Percentiles rank a stretch among this genome's conserved stretches.
phyloP scores from a whole-genome alignment of 2,329 filamentous ascomycete species.

The Diplodia intermedia region DNA sequence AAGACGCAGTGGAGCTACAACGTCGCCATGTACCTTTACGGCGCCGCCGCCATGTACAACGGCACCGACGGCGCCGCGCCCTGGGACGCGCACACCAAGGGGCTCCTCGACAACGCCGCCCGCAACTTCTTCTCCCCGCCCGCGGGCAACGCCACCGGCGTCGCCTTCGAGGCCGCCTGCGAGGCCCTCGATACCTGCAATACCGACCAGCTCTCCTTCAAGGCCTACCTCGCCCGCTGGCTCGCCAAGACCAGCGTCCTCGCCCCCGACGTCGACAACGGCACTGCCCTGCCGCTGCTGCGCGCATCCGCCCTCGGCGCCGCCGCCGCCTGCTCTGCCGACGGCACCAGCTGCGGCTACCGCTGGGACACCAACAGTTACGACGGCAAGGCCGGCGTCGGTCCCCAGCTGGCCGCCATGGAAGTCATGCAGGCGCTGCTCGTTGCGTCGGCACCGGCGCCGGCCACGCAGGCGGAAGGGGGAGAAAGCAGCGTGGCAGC shows the following conservation, averaged over 20 bases:
- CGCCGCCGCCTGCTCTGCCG: conserved; percentile 60
- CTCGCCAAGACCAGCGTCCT: conserved; percentile 51
- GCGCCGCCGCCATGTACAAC: conserved; percentile 58
- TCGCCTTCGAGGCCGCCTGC: conserved; percentile 58
- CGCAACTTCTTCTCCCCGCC: conserved; percentile 61
- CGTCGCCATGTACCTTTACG: conserved; percentile 54
- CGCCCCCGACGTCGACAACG: conserved; percentile 45
- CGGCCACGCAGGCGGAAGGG: not conserved
- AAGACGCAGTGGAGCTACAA: conserved; percentile 58
- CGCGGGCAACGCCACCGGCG: conserved; percentile 57
- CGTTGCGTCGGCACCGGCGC: conserved; percentile 6
- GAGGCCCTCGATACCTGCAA: conserved; percentile 56
- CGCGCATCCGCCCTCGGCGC: conserved; percentile 62
- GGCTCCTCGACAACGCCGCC: conserved; percentile 62
- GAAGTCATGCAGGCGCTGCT: conserved; percentile 58
- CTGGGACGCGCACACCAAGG: conserved; percentile 64
- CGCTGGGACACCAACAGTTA: conserved; percentile 53
- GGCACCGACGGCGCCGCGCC: conserved; percentile 59
- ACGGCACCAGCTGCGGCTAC: conserved; percentile 56
- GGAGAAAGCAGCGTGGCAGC: not conserved
- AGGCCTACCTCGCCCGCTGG: conserved; percentile 53
- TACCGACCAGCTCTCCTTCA: conserved; percentile 56
- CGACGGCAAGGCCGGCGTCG: conserved; percentile 60
- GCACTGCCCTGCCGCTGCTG: conserved; percentile 59
- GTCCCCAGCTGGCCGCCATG: conserved; percentile 66